Evolutionary conservation across 371 early-diverging fungal genomes (phyloP), one percentile per base, ranked within the genome.

Genomic region (Syncephalastrum racemosum): DNA sequence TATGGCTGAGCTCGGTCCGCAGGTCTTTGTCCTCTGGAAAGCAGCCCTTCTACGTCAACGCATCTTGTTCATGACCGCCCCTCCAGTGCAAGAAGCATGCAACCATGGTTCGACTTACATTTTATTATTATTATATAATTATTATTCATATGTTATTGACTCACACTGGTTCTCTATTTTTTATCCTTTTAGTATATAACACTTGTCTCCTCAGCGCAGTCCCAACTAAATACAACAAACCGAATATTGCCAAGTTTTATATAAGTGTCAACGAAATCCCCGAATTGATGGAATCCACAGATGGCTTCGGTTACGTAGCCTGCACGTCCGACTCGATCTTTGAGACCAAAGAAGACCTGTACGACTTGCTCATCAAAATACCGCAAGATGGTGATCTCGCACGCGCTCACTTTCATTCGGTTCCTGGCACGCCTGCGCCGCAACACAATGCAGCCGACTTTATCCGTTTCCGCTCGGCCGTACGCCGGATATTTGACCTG

Each of bases 241-340:
- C 36, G 36, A 7, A 31, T 8, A 12, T 31, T 36, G 75, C 81
- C 1, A 61, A 75, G 53, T 86, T 80, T 46, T 63, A 69, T 40
- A 64, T 84, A 18, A 80, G 84, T 4, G 76, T 84, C 12, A 78
- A 80, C 62, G 86, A 86, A 56, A 80, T 86, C 44, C 65, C 69
- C 42, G 54, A 67, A 13, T 42, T 86, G 22, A 67, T 67, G 49
- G 62, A 55, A n/a, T 57, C 54, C 3, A 44, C 53, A 12, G 67
- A 70, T 19, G 79, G 80, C 20, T n/a, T n/a, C n/a, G n/a, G n/a
- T n/a, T 86, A 72, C 63, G 72, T 83, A 46, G 83, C 82, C 53
- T 86, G 84, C 42, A 86, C 86, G 16, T 72, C 84, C 10, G 86
- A 86, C 56, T 68, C 73, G 8, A 76, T 86, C 36, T 79, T 83